Evolutionary conservation across 2,329 filamentous ascomycete genomes (phyloP).

Genomic region (Chrysosporium keratinophilum): DNA sequence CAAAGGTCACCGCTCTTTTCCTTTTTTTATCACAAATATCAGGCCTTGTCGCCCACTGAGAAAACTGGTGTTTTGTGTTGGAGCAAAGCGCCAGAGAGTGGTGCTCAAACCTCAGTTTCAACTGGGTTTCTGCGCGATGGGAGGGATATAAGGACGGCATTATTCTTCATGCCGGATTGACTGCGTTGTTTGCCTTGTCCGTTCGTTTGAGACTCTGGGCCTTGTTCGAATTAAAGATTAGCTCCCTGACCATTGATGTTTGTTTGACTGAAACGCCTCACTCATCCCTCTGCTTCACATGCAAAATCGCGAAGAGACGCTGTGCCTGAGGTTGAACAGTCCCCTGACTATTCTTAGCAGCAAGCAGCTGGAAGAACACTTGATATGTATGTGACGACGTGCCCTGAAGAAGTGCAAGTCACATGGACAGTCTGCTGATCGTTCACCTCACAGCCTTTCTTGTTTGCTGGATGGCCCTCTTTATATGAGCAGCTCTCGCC

Average conservation of each 20-base stretch:
- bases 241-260: not conserved
- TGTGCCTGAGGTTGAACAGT: not conserved
- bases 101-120: constrained; percentile 9
- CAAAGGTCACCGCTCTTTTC: constrained; percentile 7
- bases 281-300: not conserved
- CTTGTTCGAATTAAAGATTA: not conserved
- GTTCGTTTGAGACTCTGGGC: not conserved
- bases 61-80: not conserved
- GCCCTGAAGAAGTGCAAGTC: not conserved
- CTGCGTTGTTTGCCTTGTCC: not conserved
- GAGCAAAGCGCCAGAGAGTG: not conserved
- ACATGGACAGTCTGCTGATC: constrained; percentile 10
- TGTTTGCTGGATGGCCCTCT: constrained; percentile 1
- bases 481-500: not conserved
- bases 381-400: not conserved
- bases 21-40: constrained; percentile 1
- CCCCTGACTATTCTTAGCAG: not conserved
- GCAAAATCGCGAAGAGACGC: not conserved
- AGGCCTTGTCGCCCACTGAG: not conserved
- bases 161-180: not conserved
- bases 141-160: not conserved
- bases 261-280: not conserved
- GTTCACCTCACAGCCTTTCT: not conserved
- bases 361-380: not conserved
- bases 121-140: not conserved